A percentile compares a stretch with the other conserved stretches of the same genome.
Conservation (phyloP, 2,329 filamentous ascomycete species). For the Trichoderma atroviride region DNA sequence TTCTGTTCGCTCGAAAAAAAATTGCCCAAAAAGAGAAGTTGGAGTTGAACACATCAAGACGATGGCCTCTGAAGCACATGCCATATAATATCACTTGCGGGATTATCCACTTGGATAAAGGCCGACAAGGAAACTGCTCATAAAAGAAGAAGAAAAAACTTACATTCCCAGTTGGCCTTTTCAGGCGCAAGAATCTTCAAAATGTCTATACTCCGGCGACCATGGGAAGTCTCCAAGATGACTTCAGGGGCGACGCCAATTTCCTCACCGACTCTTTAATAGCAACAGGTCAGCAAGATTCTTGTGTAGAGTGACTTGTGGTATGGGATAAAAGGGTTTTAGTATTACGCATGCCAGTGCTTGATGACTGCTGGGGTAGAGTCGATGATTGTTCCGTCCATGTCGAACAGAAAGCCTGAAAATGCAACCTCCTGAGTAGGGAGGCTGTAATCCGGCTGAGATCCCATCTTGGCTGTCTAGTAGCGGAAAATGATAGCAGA, state of each 20-base stretch:
- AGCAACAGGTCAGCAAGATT: constrained; percentile 7
- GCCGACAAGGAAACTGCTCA: neutral
- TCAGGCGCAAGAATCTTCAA: constrained; percentile 77
- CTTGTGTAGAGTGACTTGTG: neutral
- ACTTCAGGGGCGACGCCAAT: constrained; percentile 81
- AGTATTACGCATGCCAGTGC: constrained; percentile 69
- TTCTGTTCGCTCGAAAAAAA: neutral
- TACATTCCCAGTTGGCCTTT: constrained; percentile 92
- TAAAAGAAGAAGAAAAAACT: constrained; percentile 43
- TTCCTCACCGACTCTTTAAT: constrained; percentile 70
- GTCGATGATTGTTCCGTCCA: constrained; percentile 84
- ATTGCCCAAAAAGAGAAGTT: neutral
- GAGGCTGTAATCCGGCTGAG: constrained; percentile 44
- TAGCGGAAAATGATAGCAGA: neutral
- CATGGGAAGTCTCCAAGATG: constrained; percentile 90
- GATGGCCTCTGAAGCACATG: too few relatives aligned
- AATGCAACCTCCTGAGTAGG: constrained; percentile 53
- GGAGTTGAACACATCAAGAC: neutral
- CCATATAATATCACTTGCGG: neutral
- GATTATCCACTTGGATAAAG: neutral
- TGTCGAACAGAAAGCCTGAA: constrained; percentile 68
- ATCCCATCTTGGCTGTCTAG: constrained; percentile 37
- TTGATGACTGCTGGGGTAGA: constrained; percentile 76
- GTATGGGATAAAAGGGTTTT: neutral
- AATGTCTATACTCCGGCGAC: constrained; percentile 84